These are phyloP conservation scores for Durotheca rogersii DNA, from an alignment of 495 filamentous ascomycete species.

Conservation along the genomic window DNA sequence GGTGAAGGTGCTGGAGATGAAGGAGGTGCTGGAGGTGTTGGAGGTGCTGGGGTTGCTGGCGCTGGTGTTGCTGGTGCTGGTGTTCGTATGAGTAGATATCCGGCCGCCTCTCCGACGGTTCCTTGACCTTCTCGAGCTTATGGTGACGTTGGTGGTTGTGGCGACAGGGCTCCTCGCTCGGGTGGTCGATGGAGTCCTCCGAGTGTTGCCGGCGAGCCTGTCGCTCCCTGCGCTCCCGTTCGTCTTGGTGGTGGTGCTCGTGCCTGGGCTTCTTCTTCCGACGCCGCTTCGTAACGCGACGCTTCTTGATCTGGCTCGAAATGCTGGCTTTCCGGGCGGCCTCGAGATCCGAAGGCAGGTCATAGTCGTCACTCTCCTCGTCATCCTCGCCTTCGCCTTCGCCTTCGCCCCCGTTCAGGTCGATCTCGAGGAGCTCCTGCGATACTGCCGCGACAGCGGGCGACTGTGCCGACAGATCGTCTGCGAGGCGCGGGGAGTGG, in stretches of 20 bases:
- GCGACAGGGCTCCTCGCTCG: constrained; percentile 29
- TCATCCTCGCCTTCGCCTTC: constrained; percentile 44
- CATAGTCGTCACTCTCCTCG: constrained; percentile 34
- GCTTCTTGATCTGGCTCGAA: constrained; percentile 52
- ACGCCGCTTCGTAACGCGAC: constrained; percentile 43
- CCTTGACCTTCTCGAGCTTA: constrained; percentile 27
- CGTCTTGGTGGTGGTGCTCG: constrained; percentile 29
- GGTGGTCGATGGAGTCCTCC: constrained; percentile 35
- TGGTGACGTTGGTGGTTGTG: constrained; percentile 23
- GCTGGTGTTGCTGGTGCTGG: background rate
- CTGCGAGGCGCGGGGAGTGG: constrained; percentile 27
- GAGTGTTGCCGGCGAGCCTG: constrained; percentile 37
- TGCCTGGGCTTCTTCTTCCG: constrained; percentile 40
- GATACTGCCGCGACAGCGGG: constrained; percentile 47
- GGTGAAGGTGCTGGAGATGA: no score
- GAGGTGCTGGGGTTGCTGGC: constrained; percentile 20
- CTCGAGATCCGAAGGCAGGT: constrained; percentile 44
- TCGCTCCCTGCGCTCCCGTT: constrained; percentile 19
- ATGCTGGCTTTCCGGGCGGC: constrained; percentile 44
- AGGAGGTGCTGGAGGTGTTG: constrained; percentile 17
- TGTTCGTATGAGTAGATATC: constrained; percentile 13
- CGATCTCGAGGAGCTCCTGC: constrained; percentile 44
- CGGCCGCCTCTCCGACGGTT: constrained; percentile 13
- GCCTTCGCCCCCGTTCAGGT: constrained; percentile 41
- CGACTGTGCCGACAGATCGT: constrained; percentile 37